A percentile compares a stretch with the other conserved stretches of the same genome.
phyloP scores from a whole-genome alignment of 176 grass and related monocot genomes.

The Carex scoparia region DNA sequence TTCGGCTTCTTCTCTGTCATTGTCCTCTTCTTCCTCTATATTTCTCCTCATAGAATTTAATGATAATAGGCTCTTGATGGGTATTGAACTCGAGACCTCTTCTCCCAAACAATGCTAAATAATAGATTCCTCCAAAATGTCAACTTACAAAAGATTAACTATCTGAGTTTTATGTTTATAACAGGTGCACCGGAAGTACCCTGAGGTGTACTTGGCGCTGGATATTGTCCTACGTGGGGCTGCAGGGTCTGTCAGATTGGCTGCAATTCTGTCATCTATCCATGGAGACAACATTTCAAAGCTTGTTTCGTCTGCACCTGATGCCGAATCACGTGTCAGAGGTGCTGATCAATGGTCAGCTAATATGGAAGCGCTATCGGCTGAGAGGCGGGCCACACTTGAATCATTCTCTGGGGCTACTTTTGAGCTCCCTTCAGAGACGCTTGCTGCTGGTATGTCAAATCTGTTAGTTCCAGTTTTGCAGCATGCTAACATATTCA shows the following conservation, averaged over 20 bases:
- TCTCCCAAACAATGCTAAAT: background rate
- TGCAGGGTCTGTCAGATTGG: conserved; percentile 68
- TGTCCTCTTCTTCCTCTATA: background rate
- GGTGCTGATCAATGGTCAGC: conserved; percentile 70
- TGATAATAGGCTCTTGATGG: background rate
- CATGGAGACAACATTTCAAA: conserved; percentile 95
- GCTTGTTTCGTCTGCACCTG: conserved; percentile 81
- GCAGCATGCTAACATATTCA: background rate
- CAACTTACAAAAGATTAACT: background rate
- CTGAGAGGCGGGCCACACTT: conserved; percentile 57
- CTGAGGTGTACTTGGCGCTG: conserved; percentile 93
- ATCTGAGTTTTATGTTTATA: conserved; percentile 8
- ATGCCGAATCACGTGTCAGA: conserved; percentile 68
- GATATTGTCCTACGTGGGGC: conserved; percentile 89
- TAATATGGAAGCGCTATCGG: conserved; percentile 46
- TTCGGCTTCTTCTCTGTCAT: background rate
- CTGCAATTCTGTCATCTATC: conserved; percentile 86
- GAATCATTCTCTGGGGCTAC: conserved; percentile 48
- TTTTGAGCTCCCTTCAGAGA: conserved; percentile 84
- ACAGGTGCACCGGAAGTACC: conserved; percentile 77
- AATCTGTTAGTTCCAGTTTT: background rate
- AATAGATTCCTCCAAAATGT: background rate
- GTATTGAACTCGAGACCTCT: background rate
- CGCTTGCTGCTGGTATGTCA: conserved; percentile 47
- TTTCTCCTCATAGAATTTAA: background rate